Conservation (phyloP, 139 green algal species). For the Chlorella sp. region DNA sequence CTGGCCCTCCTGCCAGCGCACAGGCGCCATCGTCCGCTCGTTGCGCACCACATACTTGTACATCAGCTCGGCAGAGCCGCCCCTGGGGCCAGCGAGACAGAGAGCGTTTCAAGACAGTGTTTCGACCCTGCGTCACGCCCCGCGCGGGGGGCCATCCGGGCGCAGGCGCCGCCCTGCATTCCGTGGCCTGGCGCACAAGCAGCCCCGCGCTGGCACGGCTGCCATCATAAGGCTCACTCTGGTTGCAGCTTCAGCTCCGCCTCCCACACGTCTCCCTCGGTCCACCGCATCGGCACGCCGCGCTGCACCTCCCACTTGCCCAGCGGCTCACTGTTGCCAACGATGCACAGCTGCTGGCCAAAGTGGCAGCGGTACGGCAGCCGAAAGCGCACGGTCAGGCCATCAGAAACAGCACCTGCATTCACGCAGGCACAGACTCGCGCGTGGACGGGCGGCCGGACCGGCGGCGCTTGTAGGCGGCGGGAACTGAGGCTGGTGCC, state of each 20-base stretch:
- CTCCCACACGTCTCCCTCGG: conserved; percentile 43
- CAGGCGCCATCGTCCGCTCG: conserved; percentile 4
- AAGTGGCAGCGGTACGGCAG: conserved; percentile 35
- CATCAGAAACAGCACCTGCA: neutral
- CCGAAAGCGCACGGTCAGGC: conserved; percentile 20
- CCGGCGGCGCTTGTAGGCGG: too few relatives aligned
- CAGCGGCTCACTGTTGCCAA: conserved; percentile 29
- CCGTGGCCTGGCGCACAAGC: too few relatives aligned
- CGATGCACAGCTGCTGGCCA: conserved; percentile 35
- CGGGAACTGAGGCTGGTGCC: too few relatives aligned
- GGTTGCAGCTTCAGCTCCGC: conserved; percentile 16
- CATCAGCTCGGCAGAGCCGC: conserved; percentile 13
- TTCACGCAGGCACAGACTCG: neutral
- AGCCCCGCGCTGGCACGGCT: too few relatives aligned
- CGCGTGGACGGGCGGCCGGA: neutral
- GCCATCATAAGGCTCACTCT: too few relatives aligned
- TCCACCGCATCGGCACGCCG: conserved; percentile 34
- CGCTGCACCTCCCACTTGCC: conserved; percentile 29
- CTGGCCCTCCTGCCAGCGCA: conserved; percentile 32
- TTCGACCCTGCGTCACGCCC: too few relatives aligned
- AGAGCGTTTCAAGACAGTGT: too few relatives aligned
- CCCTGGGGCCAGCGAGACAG: too few relatives aligned
- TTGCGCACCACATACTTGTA: conserved; percentile 52
- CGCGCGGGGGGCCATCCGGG: too few relatives aligned
- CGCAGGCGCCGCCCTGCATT: too few relatives aligned